phyloP scores from a whole-genome alignment of 2,329 filamentous ascomycete genomes.

The Myrmaecium sp. region DNA sequence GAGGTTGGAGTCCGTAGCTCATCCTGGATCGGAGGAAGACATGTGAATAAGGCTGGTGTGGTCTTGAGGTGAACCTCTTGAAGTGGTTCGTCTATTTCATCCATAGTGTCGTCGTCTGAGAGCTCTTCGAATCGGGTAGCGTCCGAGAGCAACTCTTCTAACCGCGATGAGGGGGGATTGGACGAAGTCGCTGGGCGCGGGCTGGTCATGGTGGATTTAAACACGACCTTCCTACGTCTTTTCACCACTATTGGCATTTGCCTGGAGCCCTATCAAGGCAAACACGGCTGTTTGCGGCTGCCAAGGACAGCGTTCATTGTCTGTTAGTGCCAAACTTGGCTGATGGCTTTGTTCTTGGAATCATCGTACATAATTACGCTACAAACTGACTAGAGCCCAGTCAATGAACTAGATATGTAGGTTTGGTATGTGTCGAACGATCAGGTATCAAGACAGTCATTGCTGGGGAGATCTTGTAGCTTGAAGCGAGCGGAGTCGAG shows the following conservation, averaged over 20 bases:
- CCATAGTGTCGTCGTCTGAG: conserved; percentile 19
- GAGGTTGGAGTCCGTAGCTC: conserved; percentile 51
- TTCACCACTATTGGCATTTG: neutral
- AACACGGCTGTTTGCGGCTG: neutral
- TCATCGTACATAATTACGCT: neutral
- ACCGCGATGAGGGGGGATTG: conserved; percentile 9
- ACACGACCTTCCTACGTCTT: neutral
- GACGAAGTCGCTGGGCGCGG: conserved; percentile 6
- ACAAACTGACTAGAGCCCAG: neutral
- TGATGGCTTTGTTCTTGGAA: neutral
- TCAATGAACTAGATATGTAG: no score
- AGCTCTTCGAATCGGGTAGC: conserved; percentile 18
- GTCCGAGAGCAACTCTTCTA: conserved; percentile 12
- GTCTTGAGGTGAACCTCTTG: conserved; percentile 7
- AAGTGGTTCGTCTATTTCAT: conserved; percentile 15
- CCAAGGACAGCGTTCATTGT: neutral
- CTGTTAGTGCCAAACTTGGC: neutral
- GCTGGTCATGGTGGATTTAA: conserved; percentile 12
- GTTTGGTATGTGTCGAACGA: no score
- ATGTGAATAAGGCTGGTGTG: conserved; percentile 13
- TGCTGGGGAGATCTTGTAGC: no score
- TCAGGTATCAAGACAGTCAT: no score
- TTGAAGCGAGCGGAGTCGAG: no score
- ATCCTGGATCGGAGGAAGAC: conserved; percentile 44
- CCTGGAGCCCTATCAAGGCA: neutral